phyloP scores from a whole-genome alignment of 2,329 filamentous ascomycete species.

The Lachnellula occidentalis region DNA sequence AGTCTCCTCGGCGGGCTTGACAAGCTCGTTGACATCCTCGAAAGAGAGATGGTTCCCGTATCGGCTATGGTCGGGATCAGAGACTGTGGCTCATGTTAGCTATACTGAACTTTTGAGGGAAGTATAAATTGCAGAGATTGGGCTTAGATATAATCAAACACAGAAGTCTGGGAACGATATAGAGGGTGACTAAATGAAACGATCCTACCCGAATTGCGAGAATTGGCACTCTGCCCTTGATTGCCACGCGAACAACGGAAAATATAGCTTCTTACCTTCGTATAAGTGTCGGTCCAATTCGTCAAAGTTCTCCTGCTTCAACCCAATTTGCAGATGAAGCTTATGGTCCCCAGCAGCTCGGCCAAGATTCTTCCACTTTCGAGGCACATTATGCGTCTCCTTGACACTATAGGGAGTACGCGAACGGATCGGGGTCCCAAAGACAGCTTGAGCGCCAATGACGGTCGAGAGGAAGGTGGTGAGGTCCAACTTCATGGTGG shows the following conservation, averaged over 20 bases:
- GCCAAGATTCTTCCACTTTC: slow-evolving; percentile 43
- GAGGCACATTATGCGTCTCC: slow-evolving; percentile 48
- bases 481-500: slow-evolving; percentile 4
- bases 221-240: not conserved
- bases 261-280: slow-evolving; percentile 35
- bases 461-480: not conserved
- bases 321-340: slow-evolving; percentile 50
- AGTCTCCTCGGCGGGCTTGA: slow-evolving; percentile 48
- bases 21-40: slow-evolving; percentile 46
- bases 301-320: slow-evolving; percentile 51
- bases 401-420: slow-evolving; percentile 46
- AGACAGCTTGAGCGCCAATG: not conserved
- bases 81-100: slow-evolving; percentile 34
- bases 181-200: no score
- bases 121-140: no score
- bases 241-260: not conserved
- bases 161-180: no score
- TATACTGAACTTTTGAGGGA: not conserved
- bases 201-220: no score
- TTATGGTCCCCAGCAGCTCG: slow-evolving; percentile 41
- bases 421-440: slow-evolving; percentile 29
- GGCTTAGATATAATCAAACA: no score
- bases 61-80: slow-evolving; percentile 45
- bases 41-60: slow-evolving; percentile 50
- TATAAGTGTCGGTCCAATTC: slow-evolving; percentile 49